Conservation (phyloP, 2,329 filamentous ascomycete genomes). For the Colletotrichum spaethianum region DNA sequence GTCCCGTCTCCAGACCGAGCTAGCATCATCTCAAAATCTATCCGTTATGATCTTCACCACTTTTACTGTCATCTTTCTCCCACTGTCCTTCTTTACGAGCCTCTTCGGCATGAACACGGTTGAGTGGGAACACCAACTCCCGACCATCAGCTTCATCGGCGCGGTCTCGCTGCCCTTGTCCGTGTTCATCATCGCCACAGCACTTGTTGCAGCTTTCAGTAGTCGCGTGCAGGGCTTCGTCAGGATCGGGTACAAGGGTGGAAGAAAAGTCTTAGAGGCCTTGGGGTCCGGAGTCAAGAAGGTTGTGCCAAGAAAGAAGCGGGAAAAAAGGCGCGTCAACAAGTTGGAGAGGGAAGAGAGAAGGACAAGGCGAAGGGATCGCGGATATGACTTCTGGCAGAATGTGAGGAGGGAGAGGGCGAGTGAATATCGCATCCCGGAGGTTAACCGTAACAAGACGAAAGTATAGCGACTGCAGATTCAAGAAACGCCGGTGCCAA, state of each 20-base stretch:
- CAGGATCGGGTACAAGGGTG: slow-evolving; percentile 43
- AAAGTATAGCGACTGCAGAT: not conserved
- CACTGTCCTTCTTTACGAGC: slow-evolving; percentile 75
- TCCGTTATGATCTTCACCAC: slow-evolving; percentile 78
- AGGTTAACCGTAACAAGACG: slow-evolving; percentile 51
- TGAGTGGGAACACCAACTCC: slow-evolving; percentile 70
- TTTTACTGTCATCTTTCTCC: slow-evolving; percentile 75
- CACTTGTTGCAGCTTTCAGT: slow-evolving; percentile 71
- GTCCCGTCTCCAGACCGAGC: slow-evolving; percentile 73
- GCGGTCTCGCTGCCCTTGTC: slow-evolving; percentile 64
- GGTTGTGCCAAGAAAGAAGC: slow-evolving; percentile 23
- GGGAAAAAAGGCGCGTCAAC: slow-evolving; percentile 39
- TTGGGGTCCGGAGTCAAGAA: slow-evolving; percentile 7
- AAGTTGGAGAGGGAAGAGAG: slow-evolving; percentile 27
- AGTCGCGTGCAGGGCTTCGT: slow-evolving; percentile 56
- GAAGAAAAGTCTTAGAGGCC: not conserved
- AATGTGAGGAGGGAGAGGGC: slow-evolving; percentile 56
- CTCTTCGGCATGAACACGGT: slow-evolving; percentile 76
- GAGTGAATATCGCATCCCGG: slow-evolving; percentile 55
- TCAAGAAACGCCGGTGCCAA: too few relatives aligned
- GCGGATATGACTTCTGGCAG: slow-evolving; percentile 59
- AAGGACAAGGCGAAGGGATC: slow-evolving; percentile 45
- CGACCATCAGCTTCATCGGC: slow-evolving; percentile 61
- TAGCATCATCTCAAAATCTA: slow-evolving; percentile 73
- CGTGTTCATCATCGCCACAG: slow-evolving; percentile 61